Conservation (phyloP, 1,284 basidiomycete species). For the Pascua sp. region DNA sequence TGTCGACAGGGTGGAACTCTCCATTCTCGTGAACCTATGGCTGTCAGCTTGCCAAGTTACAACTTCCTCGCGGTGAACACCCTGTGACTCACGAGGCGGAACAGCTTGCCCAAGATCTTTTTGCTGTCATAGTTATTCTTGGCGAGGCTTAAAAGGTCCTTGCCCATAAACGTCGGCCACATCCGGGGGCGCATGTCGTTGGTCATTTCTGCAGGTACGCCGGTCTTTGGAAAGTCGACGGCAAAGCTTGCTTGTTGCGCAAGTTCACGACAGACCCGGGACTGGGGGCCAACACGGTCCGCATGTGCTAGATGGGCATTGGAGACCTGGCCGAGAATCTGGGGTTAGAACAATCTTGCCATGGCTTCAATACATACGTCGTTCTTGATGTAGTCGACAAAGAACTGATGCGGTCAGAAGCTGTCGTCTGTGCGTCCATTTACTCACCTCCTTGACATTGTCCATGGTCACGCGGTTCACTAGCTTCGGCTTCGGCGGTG, state of each 20-base stretch:
- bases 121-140: constrained; percentile 12
- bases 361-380: constrained; percentile 9
- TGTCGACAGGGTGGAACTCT: neutral
- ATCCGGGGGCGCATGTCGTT: constrained; percentile 8
- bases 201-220: neutral
- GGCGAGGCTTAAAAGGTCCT: neutral
- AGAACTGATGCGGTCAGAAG: constrained; percentile 14
- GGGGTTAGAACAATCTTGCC: neutral
- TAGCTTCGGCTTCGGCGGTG: constrained; percentile 3
- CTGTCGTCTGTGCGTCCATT: neutral
- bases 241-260: constrained; percentile 23
- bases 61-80: no score
- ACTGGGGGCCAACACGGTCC: constrained; percentile 21
- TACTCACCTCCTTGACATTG: constrained; percentile 19
- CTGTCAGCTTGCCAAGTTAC: neutral
- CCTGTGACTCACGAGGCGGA: constrained; percentile 14
- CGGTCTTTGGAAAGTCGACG: constrained; percentile 28
- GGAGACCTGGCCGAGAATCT: constrained; percentile 24
- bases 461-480: constrained; percentile 20
- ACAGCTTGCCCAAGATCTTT: constrained; percentile 24
- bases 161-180: constrained; percentile 33
- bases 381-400: constrained; percentile 28
- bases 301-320: constrained; percentile 30
- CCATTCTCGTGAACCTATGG: neutral
- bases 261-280: constrained; percentile 17